Base-by-base conservation (phyloP, 768 basidiomycete genomes). In the Coprinopsis sp. region DNA sequence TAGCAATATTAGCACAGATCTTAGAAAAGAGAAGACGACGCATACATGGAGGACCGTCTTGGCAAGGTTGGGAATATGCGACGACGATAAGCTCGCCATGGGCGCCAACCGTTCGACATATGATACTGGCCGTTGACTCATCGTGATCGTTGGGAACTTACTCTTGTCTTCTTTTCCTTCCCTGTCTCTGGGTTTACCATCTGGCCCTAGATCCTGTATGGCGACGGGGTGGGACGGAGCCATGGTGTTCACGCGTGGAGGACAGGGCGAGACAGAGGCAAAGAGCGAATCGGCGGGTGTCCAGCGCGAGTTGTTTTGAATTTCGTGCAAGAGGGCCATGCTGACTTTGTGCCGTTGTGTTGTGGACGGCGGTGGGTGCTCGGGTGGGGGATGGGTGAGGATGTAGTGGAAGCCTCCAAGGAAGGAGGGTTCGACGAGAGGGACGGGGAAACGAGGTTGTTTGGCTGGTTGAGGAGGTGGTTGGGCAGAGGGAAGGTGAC, bases 321-420 rank as follows among this genome's bases (percentile, higher is more conserved):
- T 67, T 43, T 82, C 76, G 0, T 70, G 60, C 28, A 89, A 71
- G 7, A 90, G 66, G 0, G 82, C 73, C 76, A 89, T 79, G 3
- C 84, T 81, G n/a, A 89, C 81, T 57, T 79, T 81, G 65, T 90
- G 87, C 34, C 84, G 76, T 4, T 79, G 65, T 24, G 81, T 79
- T 44, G 79, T 86, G 3, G 78, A 65, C 8, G 76, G 60, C 4
- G 69, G 68, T 0, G 71, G 66, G 43, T 68, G 65, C 0, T 73
- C 59, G 0, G 79, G 67, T 0, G 82, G 76, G 1, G 84, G 82
- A 53, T 88, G 79, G 0, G 82, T 87, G 40, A 88, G 73, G 50
- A 88, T 82, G 53, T 89, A 82, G 52, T 87, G 88, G 57, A 87
- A 89, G 4, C 84, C 87, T 11, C 71, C 67, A 33, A 86, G 61